Evolutionary conservation across 1,284 basidiomycete genomes (phyloP), one percentile per base, ranked within the genome.

Genomic region (Melampsora americana): DNA sequence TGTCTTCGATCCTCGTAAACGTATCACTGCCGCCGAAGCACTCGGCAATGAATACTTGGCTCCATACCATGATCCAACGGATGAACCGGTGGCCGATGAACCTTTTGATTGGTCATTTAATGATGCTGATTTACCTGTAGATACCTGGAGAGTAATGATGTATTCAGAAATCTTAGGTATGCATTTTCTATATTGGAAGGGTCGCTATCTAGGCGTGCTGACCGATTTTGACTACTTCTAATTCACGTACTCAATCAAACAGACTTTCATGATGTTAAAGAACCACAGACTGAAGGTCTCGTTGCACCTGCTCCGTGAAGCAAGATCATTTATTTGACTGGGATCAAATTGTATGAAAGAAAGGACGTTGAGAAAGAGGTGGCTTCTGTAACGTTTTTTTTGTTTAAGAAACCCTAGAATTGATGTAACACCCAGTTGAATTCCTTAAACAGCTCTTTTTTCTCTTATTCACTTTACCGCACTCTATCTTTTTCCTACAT

Each of bases 71-170:
- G 96, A 99, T 85, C 94, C 95, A 9, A 94, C 93, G 9, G 95
- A 99, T 83, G 96, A 99, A 84, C 95, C 96, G 5, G 90, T 91
- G 60, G 93, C 95, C 9, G 88, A 87, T 46, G 95, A 98, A 83
- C 90, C 92, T 81, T 99, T 99, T 81, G 95, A 99, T 84, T 99
- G 95, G 95, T 92, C 90, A 81, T 99, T 99, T 88, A 99, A 99
- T 84, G 95, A 99, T 80, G 96, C 96, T n/a, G 95, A 99, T 83
- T 86, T 99, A 62, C 96, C 96, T 0, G 92, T 99, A 32, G 95
- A 99, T 83, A 97, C 93, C 3, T 99, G 95, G 95, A 98, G 97
- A 85, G 95, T 98, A 81, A 83, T 83, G 83, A 83, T 83, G 83
- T 83, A 83, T 80, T 82, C 81, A 39, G 83, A 83, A 77, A 83